A percentile compares a stretch with the other conserved stretches of the same genome.
Evolutionary conservation across 805 yeast species (phyloP).

Genomic region (Yamadazyma sp.): DNA sequence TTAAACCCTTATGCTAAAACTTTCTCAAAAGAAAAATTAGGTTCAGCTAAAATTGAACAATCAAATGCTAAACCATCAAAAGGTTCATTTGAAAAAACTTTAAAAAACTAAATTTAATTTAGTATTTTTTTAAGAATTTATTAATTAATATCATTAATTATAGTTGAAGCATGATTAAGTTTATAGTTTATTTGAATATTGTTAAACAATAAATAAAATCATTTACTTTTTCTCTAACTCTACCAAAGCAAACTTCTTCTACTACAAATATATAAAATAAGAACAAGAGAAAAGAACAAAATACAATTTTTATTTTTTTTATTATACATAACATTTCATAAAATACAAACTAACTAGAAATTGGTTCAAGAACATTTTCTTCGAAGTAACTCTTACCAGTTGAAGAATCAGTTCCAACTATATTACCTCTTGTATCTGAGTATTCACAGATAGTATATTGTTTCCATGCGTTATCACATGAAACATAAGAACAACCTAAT

Average conservation of each 20-base stretch:
- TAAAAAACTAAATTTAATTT: constrained; percentile 44
- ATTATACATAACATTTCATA: background rate
- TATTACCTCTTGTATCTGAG: constrained; percentile 50
- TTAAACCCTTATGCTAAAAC: constrained; percentile 99
- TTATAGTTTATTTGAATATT: constrained; percentile 9
- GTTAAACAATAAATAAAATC: constrained; percentile 7
- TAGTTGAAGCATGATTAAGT: constrained; percentile 1
- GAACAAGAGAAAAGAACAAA: constrained; percentile 1
- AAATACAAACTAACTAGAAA: constrained; percentile 1
- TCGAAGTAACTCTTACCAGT: constrained; percentile 37
- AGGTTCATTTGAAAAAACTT: constrained; percentile 65
- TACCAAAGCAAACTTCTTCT: background rate
- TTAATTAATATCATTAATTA: no score
- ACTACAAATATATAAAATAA: constrained; percentile 1
- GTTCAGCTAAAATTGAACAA: constrained; percentile 73
- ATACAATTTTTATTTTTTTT: background rate
- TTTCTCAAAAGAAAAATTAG: constrained; percentile 86
- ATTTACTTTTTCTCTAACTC: background rate
- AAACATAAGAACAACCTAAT: constrained; percentile 64
- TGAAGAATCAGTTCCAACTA: constrained; percentile 30
- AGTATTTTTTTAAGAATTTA: no score
- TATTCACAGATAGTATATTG: constrained; percentile 74
- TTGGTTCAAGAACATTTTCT: constrained; percentile 42
- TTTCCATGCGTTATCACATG: constrained; percentile 47
- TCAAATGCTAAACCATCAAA: constrained; percentile 63